Evolutionary conservation across 164 flowering plant genomes (phyloP).

Genomic region (Amborella trichopoda): DNA sequence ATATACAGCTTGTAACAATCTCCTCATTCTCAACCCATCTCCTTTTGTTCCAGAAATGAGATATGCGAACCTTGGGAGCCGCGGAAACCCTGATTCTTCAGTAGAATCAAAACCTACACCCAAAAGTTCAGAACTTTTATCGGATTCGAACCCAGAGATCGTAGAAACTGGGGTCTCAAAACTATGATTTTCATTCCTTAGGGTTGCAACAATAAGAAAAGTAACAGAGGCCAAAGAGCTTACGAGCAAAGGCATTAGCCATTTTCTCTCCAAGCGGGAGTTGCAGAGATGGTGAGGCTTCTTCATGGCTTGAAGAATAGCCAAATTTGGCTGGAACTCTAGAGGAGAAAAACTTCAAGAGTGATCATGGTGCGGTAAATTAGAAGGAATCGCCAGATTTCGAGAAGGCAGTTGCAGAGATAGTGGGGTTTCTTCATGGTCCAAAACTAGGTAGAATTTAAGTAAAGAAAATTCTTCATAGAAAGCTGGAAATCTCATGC

Average conservation of each 20-base stretch:
- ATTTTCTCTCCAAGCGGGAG: constrained; percentile 16
- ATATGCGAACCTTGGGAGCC: constrained; percentile 63
- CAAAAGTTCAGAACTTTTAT: too few relatives aligned
- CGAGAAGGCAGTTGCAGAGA: too few relatives aligned
- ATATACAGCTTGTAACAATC: constrained; percentile 60
- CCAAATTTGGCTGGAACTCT: background rate
- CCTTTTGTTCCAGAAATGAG: constrained; percentile 77
- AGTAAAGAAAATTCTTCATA: too few relatives aligned
- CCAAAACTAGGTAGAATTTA: too few relatives aligned
- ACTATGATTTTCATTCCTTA: constrained; percentile 3
- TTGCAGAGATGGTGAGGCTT: background rate
- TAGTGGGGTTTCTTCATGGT: too few relatives aligned
- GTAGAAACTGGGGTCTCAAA: too few relatives aligned
- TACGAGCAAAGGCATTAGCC: constrained; percentile 20
- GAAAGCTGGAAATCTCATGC: too few relatives aligned
- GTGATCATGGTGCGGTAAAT: too few relatives aligned
- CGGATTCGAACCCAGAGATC: too few relatives aligned
- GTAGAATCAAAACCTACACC: too few relatives aligned
- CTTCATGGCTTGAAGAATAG: background rate
- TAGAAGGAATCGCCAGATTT: too few relatives aligned
- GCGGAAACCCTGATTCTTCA: constrained; percentile 23
- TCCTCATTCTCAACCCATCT: constrained; percentile 31
- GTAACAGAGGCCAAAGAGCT: constrained; percentile 14
- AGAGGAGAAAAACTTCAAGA: too few relatives aligned
- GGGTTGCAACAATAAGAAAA: constrained; percentile 15